Base-by-base conservation (phyloP, 2,329 filamentous ascomycete genomes). In the Cordyceps militaris region DNA sequence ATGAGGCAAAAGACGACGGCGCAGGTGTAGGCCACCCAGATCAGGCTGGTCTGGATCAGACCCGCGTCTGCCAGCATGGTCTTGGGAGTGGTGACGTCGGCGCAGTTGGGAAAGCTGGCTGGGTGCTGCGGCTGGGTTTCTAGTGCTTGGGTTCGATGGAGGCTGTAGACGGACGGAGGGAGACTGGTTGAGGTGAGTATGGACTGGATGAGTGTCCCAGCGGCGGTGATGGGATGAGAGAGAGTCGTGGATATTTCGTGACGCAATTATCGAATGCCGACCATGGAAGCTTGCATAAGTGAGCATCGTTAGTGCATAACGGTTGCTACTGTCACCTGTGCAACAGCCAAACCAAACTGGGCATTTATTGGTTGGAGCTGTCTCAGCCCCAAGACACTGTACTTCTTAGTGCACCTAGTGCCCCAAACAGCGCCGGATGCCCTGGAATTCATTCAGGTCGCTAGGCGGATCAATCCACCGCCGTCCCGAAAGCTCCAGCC, bases 11-110 rank as follows among this genome's bases (percentile, higher is more conserved):
- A 75, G 60, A 72, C 86, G 51, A 97, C 80, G 57, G 89, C 92
- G 60, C 93, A 82, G 61, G 87, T 90, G 72, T 97, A 99, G 56
- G 92, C 84, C 61, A 94, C 86, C 94, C 94, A 99, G 72, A 97
- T 97, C 64, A 97, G 80, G 68, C 89, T 90, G 57, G 88, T 88
- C 71, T 95, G 91, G 61, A 97, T 83, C 69, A 94, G 78, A 67
- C 79, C 79, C 61, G 79, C 77, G 66, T 71, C 66, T 62, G 73
- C 73, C 72, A 54, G 21, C 51, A 74, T 74, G 60, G 56, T 47
- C 14, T 13, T 38, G 34, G 14, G 7, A 16, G 6, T 36, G 32
- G 32, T 36, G 40, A 47, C 42, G 52, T 21, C 36, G 36, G 11
- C 32, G 50, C 14, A 4, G 30, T n/a, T 30, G 26, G 23, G 24